A percentile compares a stretch with the other conserved stretches of the same genome.
phyloP scores from a whole-genome alignment of 1,284 basidiomycete species.

The Cryptococcus deneoformans region DNA sequence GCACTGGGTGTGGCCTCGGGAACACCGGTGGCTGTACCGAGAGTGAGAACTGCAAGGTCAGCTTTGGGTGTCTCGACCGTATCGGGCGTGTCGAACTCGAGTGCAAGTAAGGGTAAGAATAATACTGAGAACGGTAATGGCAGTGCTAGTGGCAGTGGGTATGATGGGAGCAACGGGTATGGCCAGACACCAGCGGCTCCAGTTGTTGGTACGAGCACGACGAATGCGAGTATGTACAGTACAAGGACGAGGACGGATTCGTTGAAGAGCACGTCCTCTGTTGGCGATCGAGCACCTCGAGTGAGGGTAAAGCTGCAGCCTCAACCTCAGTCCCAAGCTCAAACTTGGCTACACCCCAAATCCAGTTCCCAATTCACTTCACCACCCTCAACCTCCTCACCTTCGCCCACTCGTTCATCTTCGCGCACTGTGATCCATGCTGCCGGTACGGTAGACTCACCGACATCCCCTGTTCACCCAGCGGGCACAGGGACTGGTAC shows the following conservation, averaged over 20 bases:
- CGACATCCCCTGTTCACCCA: neutral
- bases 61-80: no score
- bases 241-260: slow-evolving; percentile 5
- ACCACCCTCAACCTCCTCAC: neutral
- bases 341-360: neutral
- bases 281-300: neutral
- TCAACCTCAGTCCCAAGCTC: slow-evolving; percentile 1
- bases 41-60: slow-evolving; percentile 7
- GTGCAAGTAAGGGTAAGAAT: no score
- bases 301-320: neutral
- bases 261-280: slow-evolving; percentile 3
- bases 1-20: neutral
- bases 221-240: no score
- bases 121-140: neutral
- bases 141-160: neutral
- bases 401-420: neutral
- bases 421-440: neutral
- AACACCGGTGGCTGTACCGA: slow-evolving; percentile 1
- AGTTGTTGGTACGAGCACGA: neutral
- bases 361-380: neutral
- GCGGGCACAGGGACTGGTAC: no score
- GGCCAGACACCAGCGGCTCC: neutral
- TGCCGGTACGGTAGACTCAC: neutral
- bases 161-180: neutral
- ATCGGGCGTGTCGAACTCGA: no score